phyloP scores from a whole-genome alignment of 1,284 basidiomycete species.

The Rhodotorula sp. region DNA sequence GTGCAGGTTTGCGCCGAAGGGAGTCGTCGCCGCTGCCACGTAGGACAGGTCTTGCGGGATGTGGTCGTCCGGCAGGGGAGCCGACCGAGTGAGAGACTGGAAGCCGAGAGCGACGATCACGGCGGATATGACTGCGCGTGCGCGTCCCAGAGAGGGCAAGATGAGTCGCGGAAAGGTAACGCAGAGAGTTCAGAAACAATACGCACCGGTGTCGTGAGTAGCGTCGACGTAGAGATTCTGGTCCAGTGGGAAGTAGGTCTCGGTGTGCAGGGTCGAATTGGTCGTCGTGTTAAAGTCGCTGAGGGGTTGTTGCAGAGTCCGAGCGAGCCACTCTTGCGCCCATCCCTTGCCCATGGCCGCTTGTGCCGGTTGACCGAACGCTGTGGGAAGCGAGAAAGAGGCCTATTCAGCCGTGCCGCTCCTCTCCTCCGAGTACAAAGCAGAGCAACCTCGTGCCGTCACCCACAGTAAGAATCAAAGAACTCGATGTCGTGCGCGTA shows the following conservation, averaged over 20 bases:
- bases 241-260: slow-evolving; percentile 60
- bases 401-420: not conserved
- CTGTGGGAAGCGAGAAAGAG: not conserved
- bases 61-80: slow-evolving; percentile 68
- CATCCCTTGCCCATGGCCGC: slow-evolving; percentile 52
- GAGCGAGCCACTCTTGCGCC: slow-evolving; percentile 48
- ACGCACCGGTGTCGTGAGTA: slow-evolving; percentile 52
- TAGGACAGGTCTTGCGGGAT: slow-evolving; percentile 62
- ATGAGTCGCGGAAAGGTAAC: not conserved
- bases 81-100: slow-evolving; percentile 64
- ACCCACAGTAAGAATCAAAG: slow-evolving; percentile 50
- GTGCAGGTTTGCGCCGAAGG: slow-evolving; percentile 61
- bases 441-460: not conserved
- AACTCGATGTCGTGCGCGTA: slow-evolving; percentile 55
- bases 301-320: slow-evolving; percentile 57
- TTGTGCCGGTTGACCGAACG: slow-evolving; percentile 49
- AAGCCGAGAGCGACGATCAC: slow-evolving; percentile 61
- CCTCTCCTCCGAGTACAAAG: too few relatives aligned
- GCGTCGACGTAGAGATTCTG: slow-evolving; percentile 62
- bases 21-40: slow-evolving; percentile 54
- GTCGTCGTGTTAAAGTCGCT: slow-evolving; percentile 56
- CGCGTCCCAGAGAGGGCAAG: not conserved
- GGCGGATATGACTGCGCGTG: slow-evolving; percentile 40
- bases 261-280: slow-evolving; percentile 60
- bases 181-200: too few relatives aligned